A percentile compares a stretch with the other conserved stretches of the same genome.
Evolutionary conservation across 225 moss, liverwort and hornwort genomes (phyloP).

Genomic region (Thuidium tamariscinum): DNA sequence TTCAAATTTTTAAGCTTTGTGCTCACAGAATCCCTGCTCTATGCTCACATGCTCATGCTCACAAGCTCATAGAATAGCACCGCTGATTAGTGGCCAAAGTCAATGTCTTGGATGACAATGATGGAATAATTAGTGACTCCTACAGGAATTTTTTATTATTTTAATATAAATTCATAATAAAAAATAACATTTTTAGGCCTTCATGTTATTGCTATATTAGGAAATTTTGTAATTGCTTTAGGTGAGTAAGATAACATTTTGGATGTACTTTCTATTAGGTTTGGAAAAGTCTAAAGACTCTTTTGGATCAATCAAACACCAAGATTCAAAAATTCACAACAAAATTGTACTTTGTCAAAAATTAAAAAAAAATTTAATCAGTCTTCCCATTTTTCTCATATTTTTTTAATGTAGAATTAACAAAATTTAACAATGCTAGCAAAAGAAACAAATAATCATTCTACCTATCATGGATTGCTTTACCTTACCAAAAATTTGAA

Average conservation of each 20-base stretch:
- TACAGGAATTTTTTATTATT: accelerated
- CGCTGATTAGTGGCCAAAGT: not conserved
- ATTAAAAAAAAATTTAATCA: no score
- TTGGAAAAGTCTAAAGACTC: accelerated
- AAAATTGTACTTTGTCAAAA: not conserved
- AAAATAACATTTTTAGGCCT: not conserved
- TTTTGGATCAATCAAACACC: not conserved
- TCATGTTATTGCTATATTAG: accelerated
- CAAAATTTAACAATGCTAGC: accelerated
- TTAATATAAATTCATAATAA: accelerated
- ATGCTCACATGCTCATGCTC: no score
- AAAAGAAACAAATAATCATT: not conserved
- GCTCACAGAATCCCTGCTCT: no score
- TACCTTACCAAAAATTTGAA: not conserved
- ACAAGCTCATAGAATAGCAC: no score
- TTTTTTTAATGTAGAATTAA: not conserved
- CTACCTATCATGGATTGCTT: accelerated
- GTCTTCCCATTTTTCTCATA: accelerated
- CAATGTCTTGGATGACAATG: not conserved
- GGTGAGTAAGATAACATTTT: not conserved
- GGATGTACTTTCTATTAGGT: not conserved
- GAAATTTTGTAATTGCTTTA: not conserved
- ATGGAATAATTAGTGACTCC: not conserved
- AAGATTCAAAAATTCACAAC: not conserved
- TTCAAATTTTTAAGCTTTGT: no score